Evolutionary conservation across 305 asterid species (phyloP), one percentile per base, ranked within the genome.

Genomic region (Rubia peregrina): DNA sequence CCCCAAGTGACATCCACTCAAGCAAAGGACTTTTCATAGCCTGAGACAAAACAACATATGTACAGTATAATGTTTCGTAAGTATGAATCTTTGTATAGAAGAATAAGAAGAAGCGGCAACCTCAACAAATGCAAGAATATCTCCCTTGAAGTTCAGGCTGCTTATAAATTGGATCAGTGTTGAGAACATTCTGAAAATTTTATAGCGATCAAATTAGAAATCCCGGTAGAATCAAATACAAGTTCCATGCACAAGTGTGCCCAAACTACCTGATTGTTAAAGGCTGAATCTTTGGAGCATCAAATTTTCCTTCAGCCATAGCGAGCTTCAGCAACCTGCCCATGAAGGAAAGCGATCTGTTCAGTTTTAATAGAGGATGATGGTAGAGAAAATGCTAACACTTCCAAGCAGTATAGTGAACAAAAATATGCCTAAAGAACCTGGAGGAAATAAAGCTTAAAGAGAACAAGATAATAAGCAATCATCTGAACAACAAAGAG

Each of bases 321-420:
- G 85, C 78, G 73, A 89, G 76, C 84, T 82, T 86, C 90, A 87
- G 63, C 72, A 81, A 84, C 84, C 95, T 88, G 77, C 78, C 71
- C 62, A 69, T 77, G 66, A 55, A 71, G 26, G 70, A 44, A 63
- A 38, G 12, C 38, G 53, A 68, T 48, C 61, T 73, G 57, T 74
- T 26, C 7, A 30, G 38, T 53, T 67, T 36, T 41, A 64, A 3
- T 72, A 63, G 72, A 67, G 74, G 24, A 33, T 7, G 8, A 62
- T 30, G 53, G 38, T 51, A 1, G 41, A 40, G 56, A 61, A 44
- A 6, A 61, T 71, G 60, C 8, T 21, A 10, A 8, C 5, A 17
- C 41, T 26, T 70, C 48, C 21, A 6, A 59, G 9, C 63, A 21
- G 14, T n/a, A 6, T 1, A 56, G 61, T 56, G 30, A 19, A 19